phyloP scores from a whole-genome alignment of 1,139 yeast species.

The Hansenula anomala region DNA sequence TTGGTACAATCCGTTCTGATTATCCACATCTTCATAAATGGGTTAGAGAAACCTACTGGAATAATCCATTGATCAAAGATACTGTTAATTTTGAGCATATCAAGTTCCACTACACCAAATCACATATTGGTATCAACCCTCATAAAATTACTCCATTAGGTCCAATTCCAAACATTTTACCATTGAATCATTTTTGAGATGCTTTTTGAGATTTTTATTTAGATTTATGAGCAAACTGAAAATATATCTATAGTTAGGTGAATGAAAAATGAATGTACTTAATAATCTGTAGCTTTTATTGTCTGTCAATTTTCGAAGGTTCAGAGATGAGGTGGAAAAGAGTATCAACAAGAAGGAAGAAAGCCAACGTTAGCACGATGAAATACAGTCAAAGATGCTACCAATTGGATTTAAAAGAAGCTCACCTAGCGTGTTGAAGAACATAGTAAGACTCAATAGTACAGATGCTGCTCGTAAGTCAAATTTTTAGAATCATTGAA shows the following conservation, averaged over 20 bases:
- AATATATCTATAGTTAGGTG: too few species aligned
- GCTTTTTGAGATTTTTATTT: neutral
- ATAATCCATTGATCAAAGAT: conserved; percentile 63
- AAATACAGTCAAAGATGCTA: neutral
- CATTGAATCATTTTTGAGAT: conserved; percentile 24
- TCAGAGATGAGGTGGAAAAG: too few species aligned
- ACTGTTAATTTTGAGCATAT: conserved; percentile 89
- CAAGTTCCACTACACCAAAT: conserved; percentile 81
- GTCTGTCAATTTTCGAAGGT: too few species aligned
- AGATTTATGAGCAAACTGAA: neutral
- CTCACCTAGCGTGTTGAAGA: too few species aligned
- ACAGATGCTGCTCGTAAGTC: neutral
- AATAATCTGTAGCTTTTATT: too few species aligned
- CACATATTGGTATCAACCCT: conserved; percentile 80
- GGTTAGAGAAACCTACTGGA: conserved; percentile 85
- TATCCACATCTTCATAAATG: conserved; percentile 78
- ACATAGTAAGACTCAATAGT: neutral
- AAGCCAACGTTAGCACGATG: too few species aligned
- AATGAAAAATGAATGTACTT: too few species aligned
- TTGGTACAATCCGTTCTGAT: conserved; percentile 74
- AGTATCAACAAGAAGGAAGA: too few species aligned
- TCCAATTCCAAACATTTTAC: conserved; percentile 71
- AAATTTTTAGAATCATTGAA: too few species aligned
- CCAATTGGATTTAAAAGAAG: too few species aligned
- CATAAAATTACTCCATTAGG: conserved; percentile 83